Conservation (phyloP, 2,329 filamentous ascomycete genomes). For the Stemphylium beticola region DNA sequence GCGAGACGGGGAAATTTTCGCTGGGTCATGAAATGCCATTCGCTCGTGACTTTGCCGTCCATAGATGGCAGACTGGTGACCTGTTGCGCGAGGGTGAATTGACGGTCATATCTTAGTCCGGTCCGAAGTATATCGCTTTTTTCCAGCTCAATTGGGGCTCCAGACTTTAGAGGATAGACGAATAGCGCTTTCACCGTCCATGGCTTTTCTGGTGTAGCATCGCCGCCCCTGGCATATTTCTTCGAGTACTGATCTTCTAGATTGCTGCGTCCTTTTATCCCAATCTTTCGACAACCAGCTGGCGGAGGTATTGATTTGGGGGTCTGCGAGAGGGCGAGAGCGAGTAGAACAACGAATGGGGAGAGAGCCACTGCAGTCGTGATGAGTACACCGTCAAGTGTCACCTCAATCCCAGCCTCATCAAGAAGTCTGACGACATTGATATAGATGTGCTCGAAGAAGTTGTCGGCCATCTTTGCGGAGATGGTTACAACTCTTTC, state of each 20-base stretch:
- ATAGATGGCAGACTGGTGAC: constrained; percentile 51
- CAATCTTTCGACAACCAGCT: constrained; percentile 60
- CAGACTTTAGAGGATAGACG: constrained; percentile 85
- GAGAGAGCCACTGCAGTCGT: constrained; percentile 21
- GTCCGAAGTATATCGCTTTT: constrained; percentile 68
- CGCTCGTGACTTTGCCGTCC: constrained; percentile 49
- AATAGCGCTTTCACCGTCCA: constrained; percentile 70
- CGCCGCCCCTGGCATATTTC: constrained; percentile 51
- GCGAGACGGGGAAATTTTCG: constrained; percentile 73
- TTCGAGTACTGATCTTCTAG: constrained; percentile 63
- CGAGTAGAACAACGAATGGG: constrained; percentile 29
- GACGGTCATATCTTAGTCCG: constrained; percentile 78
- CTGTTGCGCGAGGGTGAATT: constrained; percentile 80
- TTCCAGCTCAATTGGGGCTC: constrained; percentile 74
- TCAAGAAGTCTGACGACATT: constrained; percentile 15
- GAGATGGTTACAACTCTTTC: neutral
- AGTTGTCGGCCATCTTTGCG: constrained; percentile 23
- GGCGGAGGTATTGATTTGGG: constrained; percentile 35
- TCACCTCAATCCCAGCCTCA: constrained; percentile 19
- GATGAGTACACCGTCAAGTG: constrained; percentile 25
- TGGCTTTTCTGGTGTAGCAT: constrained; percentile 31
- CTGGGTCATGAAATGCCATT: constrained; percentile 75
- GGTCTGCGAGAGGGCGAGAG: constrained; percentile 32
- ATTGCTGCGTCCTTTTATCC: constrained; percentile 58
- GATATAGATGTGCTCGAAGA: constrained; percentile 22